Conservation (phyloP, 345 rosid species). For the Lepidium sativum region DNA sequence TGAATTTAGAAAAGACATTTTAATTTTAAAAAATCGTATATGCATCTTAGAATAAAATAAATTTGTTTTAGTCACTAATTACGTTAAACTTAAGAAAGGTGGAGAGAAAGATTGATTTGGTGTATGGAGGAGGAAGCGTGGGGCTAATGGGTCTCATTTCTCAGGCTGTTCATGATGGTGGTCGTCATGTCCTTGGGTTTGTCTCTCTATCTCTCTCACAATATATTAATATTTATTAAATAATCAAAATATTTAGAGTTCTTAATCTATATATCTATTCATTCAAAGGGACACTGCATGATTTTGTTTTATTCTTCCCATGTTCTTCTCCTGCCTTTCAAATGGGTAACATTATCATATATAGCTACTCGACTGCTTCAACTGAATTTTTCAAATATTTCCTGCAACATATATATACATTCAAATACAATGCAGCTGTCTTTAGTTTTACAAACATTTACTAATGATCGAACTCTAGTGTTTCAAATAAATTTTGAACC, state of each 20-base stretch:
- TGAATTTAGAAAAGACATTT: too few species aligned
- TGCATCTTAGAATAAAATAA: neutral
- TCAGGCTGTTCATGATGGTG: slow-evolving; percentile 31
- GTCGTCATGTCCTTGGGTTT: slow-evolving; percentile 33
- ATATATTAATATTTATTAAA: neutral
- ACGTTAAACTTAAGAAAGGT: slow-evolving; percentile 11
- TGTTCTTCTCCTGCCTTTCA: slow-evolving; percentile 21
- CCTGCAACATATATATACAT: neutral
- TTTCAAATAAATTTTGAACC: neutral
- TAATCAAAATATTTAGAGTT: neutral
- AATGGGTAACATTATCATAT: slow-evolving; percentile 22
- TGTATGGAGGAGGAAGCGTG: slow-evolving; percentile 34
- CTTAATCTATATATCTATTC: neutral
- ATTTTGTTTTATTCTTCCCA: slow-evolving; percentile 15
- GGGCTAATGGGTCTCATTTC: slow-evolving; percentile 32
- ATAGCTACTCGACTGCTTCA: slow-evolving; percentile 8
- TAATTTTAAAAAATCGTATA: too few species aligned
- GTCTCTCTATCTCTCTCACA: neutral
- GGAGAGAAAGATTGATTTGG: slow-evolving; percentile 28
- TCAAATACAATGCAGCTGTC: neutral
- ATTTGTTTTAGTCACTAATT: neutral
- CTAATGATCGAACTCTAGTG: neutral
- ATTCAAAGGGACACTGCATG: slow-evolving; percentile 13
- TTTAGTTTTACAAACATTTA: neutral
- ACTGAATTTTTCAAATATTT: neutral